phyloP scores from a whole-genome alignment of 768 basidiomycete species.

The Atractiella rhizophila region DNA sequence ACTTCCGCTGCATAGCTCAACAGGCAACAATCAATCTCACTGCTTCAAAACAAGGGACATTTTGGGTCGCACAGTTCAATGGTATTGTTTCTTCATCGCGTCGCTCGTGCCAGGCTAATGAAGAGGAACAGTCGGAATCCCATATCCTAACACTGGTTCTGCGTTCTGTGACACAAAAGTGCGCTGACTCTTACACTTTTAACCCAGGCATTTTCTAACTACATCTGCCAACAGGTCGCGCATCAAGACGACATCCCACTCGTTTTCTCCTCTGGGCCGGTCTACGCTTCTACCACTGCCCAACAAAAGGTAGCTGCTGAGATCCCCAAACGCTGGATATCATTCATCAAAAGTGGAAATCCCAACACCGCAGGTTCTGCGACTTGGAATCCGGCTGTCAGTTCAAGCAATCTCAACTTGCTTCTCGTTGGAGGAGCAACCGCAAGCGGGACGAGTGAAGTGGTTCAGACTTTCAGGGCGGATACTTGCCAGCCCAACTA shows the following conservation, averaged over 20 bases:
- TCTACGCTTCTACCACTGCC: conserved; percentile 29
- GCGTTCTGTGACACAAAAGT: conserved; percentile 4
- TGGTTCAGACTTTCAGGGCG: no score
- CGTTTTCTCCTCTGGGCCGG: conserved; percentile 32
- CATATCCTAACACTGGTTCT: not conserved
- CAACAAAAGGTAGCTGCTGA: conserved; percentile 29
- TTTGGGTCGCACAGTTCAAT: no score
- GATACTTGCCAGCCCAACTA: no score
- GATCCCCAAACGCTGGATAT: conserved; percentile 41
- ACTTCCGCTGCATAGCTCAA: no score
- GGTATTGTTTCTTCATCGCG: no score
- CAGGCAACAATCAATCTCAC: no score
- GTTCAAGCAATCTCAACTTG: conserved; percentile 33
- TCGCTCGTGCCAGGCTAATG: no score
- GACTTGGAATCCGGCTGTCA: conserved; percentile 28
- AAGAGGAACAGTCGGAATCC: no score
- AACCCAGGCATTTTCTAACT: no score
- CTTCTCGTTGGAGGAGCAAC: conserved; percentile 30
- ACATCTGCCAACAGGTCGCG: conserved; percentile 2
- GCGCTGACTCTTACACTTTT: conserved; percentile 2
- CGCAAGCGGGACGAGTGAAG: no score
- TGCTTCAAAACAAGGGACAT: no score
- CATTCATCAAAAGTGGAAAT: conserved; percentile 37
- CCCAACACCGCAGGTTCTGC: conserved; percentile 28
- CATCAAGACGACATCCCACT: conserved; percentile 64